Evolutionary conservation across 192 early-diverging fungal species (phyloP).

Genomic region (Backusella psychrophila): DNA sequence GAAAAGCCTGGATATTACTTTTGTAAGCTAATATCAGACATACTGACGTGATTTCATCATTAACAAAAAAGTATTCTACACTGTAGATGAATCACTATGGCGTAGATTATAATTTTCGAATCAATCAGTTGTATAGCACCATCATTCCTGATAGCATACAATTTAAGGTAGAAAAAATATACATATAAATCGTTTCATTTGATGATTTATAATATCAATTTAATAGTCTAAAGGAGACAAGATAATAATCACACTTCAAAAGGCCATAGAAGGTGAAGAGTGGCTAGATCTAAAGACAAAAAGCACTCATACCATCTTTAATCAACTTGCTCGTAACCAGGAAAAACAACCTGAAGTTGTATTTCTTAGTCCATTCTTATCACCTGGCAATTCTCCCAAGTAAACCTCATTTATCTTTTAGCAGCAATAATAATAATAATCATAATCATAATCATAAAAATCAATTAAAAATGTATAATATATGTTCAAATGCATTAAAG

Average conservation of each 20-base stretch:
- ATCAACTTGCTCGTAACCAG: constrained; percentile 17
- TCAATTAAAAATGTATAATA: not conserved
- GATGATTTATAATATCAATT: not conserved
- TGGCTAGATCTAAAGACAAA: constrained; percentile 19
- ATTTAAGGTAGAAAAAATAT: constrained; percentile 6
- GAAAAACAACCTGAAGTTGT: constrained; percentile 11
- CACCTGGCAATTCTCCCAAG: not conserved
- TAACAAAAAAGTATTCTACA: constrained; percentile 9
- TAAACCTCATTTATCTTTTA: not conserved
- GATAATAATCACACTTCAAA: constrained; percentile 18
- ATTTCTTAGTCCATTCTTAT: not conserved
- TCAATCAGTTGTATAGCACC: constrained; percentile 11
- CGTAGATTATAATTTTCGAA: constrained; percentile 21
- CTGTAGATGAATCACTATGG: constrained; percentile 21
- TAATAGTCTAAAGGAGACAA: constrained; percentile 14
- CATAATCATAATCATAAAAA: no score
- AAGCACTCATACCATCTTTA: constrained; percentile 9
- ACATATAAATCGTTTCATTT: not conserved
- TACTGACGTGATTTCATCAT: not conserved
- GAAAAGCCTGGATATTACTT: constrained; percentile 17
- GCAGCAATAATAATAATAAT: not conserved
- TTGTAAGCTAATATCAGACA: constrained; percentile 11
- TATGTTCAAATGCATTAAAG: not conserved
- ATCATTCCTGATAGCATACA: constrained; percentile 12
- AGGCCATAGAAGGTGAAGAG: constrained; percentile 20